Evolutionary conservation across 2,329 filamentous ascomycete genomes (phyloP).

Genomic region (Tympanopsis confertula): DNA sequence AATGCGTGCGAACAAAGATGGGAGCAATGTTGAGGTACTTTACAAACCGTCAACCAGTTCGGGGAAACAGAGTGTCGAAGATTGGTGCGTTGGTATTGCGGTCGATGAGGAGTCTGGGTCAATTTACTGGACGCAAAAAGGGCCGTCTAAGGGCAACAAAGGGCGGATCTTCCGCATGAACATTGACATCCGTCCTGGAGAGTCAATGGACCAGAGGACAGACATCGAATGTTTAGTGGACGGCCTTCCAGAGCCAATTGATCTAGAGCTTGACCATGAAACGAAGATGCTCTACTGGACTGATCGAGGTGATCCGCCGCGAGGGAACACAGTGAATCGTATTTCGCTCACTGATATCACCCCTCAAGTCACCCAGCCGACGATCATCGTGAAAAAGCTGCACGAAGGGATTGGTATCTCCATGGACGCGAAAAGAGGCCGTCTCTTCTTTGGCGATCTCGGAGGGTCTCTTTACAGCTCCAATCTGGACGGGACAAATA

Average conservation of each 20-base stretch:
- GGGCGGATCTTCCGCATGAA: slow-evolving; percentile 40
- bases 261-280: slow-evolving; percentile 40
- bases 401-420: too few species aligned
- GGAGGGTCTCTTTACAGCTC: slow-evolving; percentile 14
- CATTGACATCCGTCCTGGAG: slow-evolving; percentile 22
- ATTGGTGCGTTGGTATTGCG: slow-evolving; percentile 44
- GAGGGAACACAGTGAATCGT: slow-evolving; percentile 39
- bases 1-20: slow-evolving; percentile 24
- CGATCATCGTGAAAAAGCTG: too few species aligned
- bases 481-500: slow-evolving; percentile 9
- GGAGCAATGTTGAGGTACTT: slow-evolving; percentile 23
- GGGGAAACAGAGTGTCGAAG: too few species aligned
- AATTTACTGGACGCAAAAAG: slow-evolving; percentile 52
- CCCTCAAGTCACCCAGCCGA: too few species aligned
- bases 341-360: too few species aligned
- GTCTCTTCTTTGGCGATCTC: slow-evolving; percentile 15
- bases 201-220: slow-evolving; percentile 17
- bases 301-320: slow-evolving; percentile 43
- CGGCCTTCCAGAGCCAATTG: slow-evolving; percentile 40
- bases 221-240: slow-evolving; percentile 30
- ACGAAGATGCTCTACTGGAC: slow-evolving; percentile 42
- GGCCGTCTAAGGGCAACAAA: slow-evolving; percentile 31
- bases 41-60: too few species aligned
- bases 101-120: slow-evolving; percentile 27
- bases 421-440: too few species aligned